Conservation (phyloP, 1,139 yeast species). For the Geotrichum phurueaensis region DNA sequence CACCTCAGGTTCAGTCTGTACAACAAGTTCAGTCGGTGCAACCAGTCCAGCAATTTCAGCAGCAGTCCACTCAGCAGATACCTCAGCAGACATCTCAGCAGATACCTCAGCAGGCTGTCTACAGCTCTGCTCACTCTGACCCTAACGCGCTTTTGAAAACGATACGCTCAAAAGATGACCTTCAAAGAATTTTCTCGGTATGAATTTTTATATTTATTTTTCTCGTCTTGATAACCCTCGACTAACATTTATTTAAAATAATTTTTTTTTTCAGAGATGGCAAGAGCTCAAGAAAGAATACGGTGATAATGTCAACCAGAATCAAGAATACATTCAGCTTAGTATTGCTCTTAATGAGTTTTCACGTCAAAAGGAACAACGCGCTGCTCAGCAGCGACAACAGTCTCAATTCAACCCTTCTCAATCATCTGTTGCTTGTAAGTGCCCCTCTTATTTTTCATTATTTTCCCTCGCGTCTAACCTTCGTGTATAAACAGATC, state of each 20-base stretch:
- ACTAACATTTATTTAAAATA: constrained; percentile 7
- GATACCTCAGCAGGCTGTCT: neutral
- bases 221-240: too few relatives aligned
- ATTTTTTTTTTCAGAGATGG: constrained; percentile 30
- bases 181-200: constrained; percentile 1
- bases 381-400: constrained; percentile 48
- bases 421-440: constrained; percentile 13
- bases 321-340: constrained; percentile 33
- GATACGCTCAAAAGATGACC: constrained; percentile 6
- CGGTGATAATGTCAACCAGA: constrained; percentile 35
- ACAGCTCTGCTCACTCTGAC: neutral
- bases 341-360: constrained; percentile 29
- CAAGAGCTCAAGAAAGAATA: constrained; percentile 30
- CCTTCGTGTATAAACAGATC: neutral
- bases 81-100: neutral
- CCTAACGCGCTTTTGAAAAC: neutral
- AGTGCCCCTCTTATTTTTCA: neutral
- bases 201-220: neutral
- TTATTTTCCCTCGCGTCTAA: neutral
- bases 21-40: neutral
- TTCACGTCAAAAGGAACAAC: constrained; percentile 33
- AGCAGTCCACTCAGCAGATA: neutral
- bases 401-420: constrained; percentile 23
- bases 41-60: neutral
- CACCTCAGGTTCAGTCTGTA: neutral